A percentile compares a stretch with the other conserved stretches of the same genome.
Conservation (phyloP, 1,284 basidiomycete genomes). For the Termitomyces sp. region DNA sequence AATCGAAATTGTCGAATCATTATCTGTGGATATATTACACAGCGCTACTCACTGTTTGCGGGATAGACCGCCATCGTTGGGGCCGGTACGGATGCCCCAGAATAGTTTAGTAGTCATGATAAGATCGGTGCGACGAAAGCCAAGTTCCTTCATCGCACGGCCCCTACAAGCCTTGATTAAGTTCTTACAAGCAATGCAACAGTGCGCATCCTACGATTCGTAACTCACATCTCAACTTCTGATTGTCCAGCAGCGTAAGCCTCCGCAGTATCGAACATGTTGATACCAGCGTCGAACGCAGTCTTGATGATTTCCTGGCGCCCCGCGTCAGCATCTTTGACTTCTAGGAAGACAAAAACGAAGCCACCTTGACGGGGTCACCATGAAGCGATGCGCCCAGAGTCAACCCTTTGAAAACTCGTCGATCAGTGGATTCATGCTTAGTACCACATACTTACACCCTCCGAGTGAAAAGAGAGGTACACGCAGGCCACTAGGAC, state of each 20-base stretch:
- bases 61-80: constrained; percentile 59
- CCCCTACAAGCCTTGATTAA: constrained; percentile 43
- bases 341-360: background rate
- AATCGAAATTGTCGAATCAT: background rate
- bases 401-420: constrained; percentile 48
- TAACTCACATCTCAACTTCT: constrained; percentile 55
- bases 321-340: background rate
- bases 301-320: constrained; percentile 55
- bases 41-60: constrained; percentile 59
- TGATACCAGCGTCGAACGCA: constrained; percentile 65
- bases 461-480: constrained; percentile 78
- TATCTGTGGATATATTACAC: background rate
- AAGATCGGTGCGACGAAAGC: constrained; percentile 64
- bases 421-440: background rate
- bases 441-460: constrained; percentile 42
- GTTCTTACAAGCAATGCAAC: background rate
- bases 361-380: constrained; percentile 59
- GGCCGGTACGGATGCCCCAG: constrained; percentile 51
- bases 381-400: constrained; percentile 66
- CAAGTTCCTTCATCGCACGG: constrained; percentile 71
- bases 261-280: constrained; percentile 56
- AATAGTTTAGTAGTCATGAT: constrained; percentile 71
- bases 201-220: background rate
- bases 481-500: constrained; percentile 69
- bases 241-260: constrained; percentile 68